Evolutionary conservation across 257 asterid genomes (phyloP), one percentile per base, ranked within the genome.

Genomic region (Nicotiana paniculata): DNA sequence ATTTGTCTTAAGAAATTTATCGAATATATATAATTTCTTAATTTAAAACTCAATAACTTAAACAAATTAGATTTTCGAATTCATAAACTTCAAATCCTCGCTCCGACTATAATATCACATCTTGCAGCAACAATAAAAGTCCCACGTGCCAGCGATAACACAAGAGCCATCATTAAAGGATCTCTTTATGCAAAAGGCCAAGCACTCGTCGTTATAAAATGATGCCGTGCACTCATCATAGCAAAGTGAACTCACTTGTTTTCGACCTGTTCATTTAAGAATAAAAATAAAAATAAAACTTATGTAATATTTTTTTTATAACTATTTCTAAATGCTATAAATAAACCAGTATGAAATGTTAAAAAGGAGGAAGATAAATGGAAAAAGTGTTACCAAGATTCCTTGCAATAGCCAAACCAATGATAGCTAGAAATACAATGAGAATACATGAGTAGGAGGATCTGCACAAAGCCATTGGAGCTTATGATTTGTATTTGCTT

Each of bases 41-140:
- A 28, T 28, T 28, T 1, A 28, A 1, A 1, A 28, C 1, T 1
- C 30, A 28, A 28, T 28, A 28, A 28, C 30, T 28, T 28, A 28
- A 28, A 28, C 30, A 28, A 28, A 28, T 28, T 28, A 28, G 1
- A 28, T 28, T 28, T 1, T 28, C 30, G 1, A 28, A 28, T 1
- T 1, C 1, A 28, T 28, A 28, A 28, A 28, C 1, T 28, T 1
- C 1, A 28, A 28, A 28, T 28, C 30, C 30, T 1, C 30, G 0
- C 30, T 28, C 24, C 24, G 24, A 21, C 24, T 21, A 21, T 21
- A 1, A 28, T 28, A 28, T 55, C 62, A 53, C 35, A 54, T 51
- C 58, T 54, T 35, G 75, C 86, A 83, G 77, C 86, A 83, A 67
- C 86, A 79, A 46, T 46, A 5, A 82, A 13, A 18, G 30, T 43